Evolutionary conservation across 805 yeast genomes (phyloP).

Genomic region (Priceomyces fermenticarens): DNA sequence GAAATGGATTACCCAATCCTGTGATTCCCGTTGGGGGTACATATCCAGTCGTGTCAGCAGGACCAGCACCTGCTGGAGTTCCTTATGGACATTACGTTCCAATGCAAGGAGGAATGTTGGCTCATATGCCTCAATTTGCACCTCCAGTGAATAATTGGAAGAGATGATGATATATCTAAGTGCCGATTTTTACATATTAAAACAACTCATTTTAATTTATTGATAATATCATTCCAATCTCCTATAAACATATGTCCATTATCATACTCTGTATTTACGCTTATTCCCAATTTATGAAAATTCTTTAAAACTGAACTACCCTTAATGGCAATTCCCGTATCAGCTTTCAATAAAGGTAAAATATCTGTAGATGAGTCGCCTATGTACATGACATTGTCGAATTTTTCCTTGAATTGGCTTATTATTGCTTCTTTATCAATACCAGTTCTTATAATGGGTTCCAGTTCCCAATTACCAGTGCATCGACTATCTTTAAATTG

Average conservation of each 20-base stretch:
- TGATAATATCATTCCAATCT: constrained; percentile 9
- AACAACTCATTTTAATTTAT: background rate
- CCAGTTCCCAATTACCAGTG: constrained; percentile 26
- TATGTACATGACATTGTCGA: constrained; percentile 38
- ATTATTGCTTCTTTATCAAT: constrained; percentile 42
- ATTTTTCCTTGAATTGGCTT: constrained; percentile 7
- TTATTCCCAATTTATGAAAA: constrained; percentile 5
- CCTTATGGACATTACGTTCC: constrained; percentile 38
- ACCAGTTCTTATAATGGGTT: constrained; percentile 45
- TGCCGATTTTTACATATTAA: background rate
- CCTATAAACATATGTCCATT: constrained; percentile 3
- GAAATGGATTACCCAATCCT: constrained; percentile 6
- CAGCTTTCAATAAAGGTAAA: constrained; percentile 45
- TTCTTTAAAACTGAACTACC: constrained; percentile 29
- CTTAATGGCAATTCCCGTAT: constrained; percentile 45
- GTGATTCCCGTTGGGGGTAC: constrained; percentile 12
- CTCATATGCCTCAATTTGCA: constrained; percentile 10
- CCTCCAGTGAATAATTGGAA: constrained; percentile 25
- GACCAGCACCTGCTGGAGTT: constrained; percentile 34
- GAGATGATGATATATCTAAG: constrained; percentile 10
- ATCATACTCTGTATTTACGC: background rate
- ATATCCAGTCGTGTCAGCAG: constrained; percentile 27
- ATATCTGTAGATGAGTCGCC: constrained; percentile 68
- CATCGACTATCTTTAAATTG: constrained; percentile 26
- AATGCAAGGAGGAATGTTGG: constrained; percentile 28